Base-by-base conservation (phyloP, 1,284 basidiomycete genomes). In the Sporisorium scitamineum region DNA sequence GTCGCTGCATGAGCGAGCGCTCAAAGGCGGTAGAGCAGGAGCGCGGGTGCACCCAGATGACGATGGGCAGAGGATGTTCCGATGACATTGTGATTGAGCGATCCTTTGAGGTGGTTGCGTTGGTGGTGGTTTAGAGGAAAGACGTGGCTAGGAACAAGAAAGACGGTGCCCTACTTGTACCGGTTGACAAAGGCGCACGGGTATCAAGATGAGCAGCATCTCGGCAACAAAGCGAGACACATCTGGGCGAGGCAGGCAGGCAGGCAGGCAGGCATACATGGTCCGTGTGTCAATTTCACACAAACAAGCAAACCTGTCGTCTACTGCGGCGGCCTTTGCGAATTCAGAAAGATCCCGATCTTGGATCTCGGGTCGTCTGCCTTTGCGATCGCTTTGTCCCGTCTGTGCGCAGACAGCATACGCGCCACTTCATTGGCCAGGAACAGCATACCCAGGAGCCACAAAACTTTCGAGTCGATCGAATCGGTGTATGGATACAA, bases 11-110 rank as follows among this genome's bases (percentile, higher is more conserved):
- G 56, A 82, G 79, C 34, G 74, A 76, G 34, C 81, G 80, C 69
- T 82, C 81, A 32, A 81, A 81, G 13, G 81, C 81, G 27, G 81
- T 81, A 14, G 77, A 80, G 68, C 75, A 78, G 2, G 68, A 76
- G 45, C 80, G 74, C 13, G 81, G 81, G 20, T 79, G 78, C 42
- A 78, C 78, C 79, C 79, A 80, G 41, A 79, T 76, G 51, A 80
- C 78, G 51, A 80, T 79, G 29, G 78, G 78, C 14, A 68, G 61
- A 16, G 77, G 60, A 14, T 69, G 55, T 37, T 61, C 45, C 10
- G 68, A 54, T 42, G 66, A 56, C 50, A 63, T 56, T 13, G 1
- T 56, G n/a, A 14, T 2, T 3, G 41, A 20, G 29, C 16, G 41
- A 16, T n/a, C 32, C 24, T 2, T 29, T 42, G 37, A 48, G 42